Percentiles rank a stretch among this genome's conserved stretches.
phyloP scores from a whole-genome alignment of 768 basidiomycete genomes.

The Postia placenta region DNA sequence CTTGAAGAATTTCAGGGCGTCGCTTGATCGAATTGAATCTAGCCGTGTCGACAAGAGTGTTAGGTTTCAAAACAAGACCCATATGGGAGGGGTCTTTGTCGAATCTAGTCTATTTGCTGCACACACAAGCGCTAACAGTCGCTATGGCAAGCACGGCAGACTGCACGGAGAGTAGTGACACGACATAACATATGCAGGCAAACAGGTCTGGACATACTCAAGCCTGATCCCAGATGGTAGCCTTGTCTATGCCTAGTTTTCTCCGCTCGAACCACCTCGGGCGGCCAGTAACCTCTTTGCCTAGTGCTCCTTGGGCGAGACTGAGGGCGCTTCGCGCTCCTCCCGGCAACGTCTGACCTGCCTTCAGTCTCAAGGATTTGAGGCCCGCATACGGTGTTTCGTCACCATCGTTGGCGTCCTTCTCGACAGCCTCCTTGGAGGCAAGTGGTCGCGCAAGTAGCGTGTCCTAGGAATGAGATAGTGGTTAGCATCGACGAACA shows the following conservation, averaged over 20 bases:
- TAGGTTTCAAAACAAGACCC: too few relatives aligned
- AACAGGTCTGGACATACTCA: too few relatives aligned
- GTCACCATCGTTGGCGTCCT: constrained; percentile 28
- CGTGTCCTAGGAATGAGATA: constrained; percentile 44
- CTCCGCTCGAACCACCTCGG: constrained; percentile 20
- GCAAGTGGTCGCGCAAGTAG: constrained; percentile 61
- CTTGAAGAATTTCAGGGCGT: too few relatives aligned
- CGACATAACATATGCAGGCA: too few relatives aligned
- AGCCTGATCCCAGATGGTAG: constrained; percentile 17
- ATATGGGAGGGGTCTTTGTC: too few relatives aligned
- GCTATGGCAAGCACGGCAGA: too few relatives aligned
- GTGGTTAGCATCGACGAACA: constrained; percentile 3
- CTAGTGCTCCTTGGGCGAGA: constrained; percentile 45
- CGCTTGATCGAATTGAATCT: too few relatives aligned
- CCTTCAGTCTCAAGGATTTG: constrained; percentile 22
- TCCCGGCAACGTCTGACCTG: constrained; percentile 54
- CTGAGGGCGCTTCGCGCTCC: constrained; percentile 50
- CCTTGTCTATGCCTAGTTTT: constrained; percentile 25
- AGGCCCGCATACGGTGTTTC: constrained; percentile 8
- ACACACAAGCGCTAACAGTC: too few relatives aligned
- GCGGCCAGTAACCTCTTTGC: constrained; percentile 12
- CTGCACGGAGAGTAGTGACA: too few relatives aligned
- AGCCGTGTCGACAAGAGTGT: too few relatives aligned
- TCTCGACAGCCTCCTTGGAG: constrained; percentile 35
- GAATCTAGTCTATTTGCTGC: too few relatives aligned